Conservation (phyloP, 176 grass and related monocot genomes). For the Eremochloa ophiuroides region DNA sequence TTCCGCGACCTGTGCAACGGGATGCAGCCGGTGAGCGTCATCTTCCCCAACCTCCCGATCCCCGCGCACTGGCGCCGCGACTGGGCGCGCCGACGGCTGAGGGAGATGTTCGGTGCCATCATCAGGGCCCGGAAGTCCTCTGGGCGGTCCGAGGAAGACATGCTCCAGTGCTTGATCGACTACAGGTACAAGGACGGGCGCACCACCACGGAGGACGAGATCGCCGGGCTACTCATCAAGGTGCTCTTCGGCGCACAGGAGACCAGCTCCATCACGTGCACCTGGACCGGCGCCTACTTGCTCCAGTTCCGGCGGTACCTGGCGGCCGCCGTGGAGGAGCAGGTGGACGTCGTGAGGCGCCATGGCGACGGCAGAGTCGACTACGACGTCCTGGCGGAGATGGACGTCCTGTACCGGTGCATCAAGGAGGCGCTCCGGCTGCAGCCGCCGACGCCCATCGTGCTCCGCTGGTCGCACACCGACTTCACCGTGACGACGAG, state of each 20-base stretch:
- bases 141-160: constrained; percentile 66
- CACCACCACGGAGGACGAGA: constrained; percentile 61
- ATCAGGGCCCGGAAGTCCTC: constrained; percentile 77
- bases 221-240: constrained; percentile 69
- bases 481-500: constrained; percentile 72
- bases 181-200: constrained; percentile 93
- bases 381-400: constrained; percentile 83
- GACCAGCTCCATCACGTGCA: constrained; percentile 90
- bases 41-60: constrained; percentile 85
- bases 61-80: constrained; percentile 67
- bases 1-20: constrained; percentile 90
- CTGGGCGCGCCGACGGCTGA: constrained; percentile 50
- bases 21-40: constrained; percentile 79
- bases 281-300: constrained; percentile 88
- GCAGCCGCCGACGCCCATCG: constrained; percentile 76
- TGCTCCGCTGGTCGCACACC: constrained; percentile 71
- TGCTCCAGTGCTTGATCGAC: constrained; percentile 95
- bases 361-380: constrained; percentile 64
- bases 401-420: constrained; percentile 86
- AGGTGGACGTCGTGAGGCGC: constrained; percentile 69
- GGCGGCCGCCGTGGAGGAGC: constrained; percentile 56
- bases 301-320: constrained; percentile 61
- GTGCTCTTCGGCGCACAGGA: constrained; percentile 89
- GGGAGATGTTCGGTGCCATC: constrained; percentile 71
- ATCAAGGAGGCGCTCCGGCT: constrained; percentile 93